Conservation (phyloP, 1,139 yeast genomes). For the Suhomyces bokatorum region DNA sequence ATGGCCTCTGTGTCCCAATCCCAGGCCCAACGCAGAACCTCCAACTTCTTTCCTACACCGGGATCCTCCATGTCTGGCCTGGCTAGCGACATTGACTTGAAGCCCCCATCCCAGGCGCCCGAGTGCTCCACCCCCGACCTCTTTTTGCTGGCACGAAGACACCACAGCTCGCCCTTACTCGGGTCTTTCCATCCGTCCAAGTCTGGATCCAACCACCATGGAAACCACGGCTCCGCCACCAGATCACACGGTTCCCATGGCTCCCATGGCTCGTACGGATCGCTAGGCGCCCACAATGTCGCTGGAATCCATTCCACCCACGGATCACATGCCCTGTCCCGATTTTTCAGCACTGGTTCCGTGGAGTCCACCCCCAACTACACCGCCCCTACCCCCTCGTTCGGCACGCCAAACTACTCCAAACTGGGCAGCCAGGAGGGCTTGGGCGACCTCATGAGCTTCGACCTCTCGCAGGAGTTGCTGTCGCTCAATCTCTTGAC, state of each 20-base stretch:
- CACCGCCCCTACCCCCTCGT: conserved; percentile 7
- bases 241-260: background rate
- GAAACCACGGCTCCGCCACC: background rate
- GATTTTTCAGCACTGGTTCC: conserved; percentile 7
- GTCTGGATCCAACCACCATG: background rate
- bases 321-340: conserved; percentile 4
- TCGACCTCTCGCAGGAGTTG: conserved; percentile 8
- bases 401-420: conserved; percentile 5
- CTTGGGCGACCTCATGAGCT: conserved; percentile 4
- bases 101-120: background rate
- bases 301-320: background rate
- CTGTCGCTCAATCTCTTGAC: conserved; percentile 8
- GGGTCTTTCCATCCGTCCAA: conserved; percentile 10
- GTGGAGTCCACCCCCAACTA: conserved; percentile 6
- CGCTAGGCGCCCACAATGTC: background rate
- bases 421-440: conserved; percentile 2
- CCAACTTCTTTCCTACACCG: conserved; percentile 20
- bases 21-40: conserved; percentile 16
- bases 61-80: conserved; percentile 4
- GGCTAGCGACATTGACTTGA: conserved; percentile 7
- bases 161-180: conserved; percentile 17
- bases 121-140: conserved; percentile 6
- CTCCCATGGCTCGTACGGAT: background rate
- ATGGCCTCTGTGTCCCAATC: conserved; percentile 10
- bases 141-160: conserved; percentile 9